Base-by-base conservation (phyloP, 148 eudicot genomes). In the Vaccinium corymbosum region DNA sequence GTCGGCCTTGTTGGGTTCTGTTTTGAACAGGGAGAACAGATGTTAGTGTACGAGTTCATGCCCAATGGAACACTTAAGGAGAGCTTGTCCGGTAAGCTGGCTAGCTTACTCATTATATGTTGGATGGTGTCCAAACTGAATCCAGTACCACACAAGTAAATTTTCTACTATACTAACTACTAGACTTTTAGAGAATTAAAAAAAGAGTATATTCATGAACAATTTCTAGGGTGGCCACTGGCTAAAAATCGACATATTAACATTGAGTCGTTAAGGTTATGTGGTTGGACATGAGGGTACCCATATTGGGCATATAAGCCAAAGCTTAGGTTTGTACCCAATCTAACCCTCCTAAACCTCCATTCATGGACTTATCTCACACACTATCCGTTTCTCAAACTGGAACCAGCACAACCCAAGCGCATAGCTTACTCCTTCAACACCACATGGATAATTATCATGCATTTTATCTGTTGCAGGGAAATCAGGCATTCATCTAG, bases 61-160 rank as follows among this genome's bases (percentile, higher is more conserved):
- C 85, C 98, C 25, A 94, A 93, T 76, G 99, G 99, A 83, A 92
- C 97, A 52, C 90, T 97, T n/a, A 91, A 92, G 85, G 98, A 94
- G 25, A 90, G 92, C 81, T 88, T 97, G 84, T 88, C 94, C 13
- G 99, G 99, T 92, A 81, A 88, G 66, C 25, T 57, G 88, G 61
- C 25, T 57, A 76, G n/a, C 25, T 85, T 72, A 17, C 77, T 49
- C 38, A 50, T 61, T 19, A 66, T 57, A 53, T 49, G 27, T 27
- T 62, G 49, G n/a, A 78, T 29, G 62, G 5, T 29, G 64, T 78
- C 29, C 22, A 78, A 49, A 48, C 20, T 81, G 35, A 42, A 80
- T 42, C 52, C 32, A 80, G 15, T 32, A 35, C 20, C 38, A 15
- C 0, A 17, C 20, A 42, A 53, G 38, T 77, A 13, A 55, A 55